Evolutionary conservation across 1,284 basidiomycete species (phyloP).

Genomic region (Marasmius sp.): DNA sequence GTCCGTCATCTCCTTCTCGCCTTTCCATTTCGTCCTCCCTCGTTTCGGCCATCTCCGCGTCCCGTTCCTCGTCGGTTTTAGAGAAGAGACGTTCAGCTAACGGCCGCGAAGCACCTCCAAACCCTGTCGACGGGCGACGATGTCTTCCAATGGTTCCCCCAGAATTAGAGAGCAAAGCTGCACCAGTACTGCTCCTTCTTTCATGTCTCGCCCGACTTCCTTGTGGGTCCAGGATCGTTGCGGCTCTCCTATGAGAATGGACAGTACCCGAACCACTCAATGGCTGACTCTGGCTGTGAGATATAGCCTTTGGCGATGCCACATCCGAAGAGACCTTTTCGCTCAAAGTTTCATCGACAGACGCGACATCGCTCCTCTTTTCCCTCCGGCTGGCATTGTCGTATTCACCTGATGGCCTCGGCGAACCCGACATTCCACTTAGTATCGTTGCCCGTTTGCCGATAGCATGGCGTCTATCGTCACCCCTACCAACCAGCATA

Average conservation of each 20-base stretch:
- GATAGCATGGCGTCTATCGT: constrained; percentile 35
- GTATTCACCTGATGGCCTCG: constrained; percentile 45
- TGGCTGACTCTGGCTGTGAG: constrained; percentile 57
- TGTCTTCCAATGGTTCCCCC: constrained; percentile 64
- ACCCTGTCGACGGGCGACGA: constrained; percentile 66
- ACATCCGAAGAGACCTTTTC: constrained; percentile 24
- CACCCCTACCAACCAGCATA: constrained; percentile 52
- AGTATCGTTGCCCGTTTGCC: constrained; percentile 53
- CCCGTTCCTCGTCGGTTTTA: constrained; percentile 47
- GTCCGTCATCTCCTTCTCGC: constrained; percentile 22
- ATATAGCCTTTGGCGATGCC: constrained; percentile 27
- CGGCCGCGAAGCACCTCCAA: constrained; percentile 40
- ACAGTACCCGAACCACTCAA: constrained; percentile 28
- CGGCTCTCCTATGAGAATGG: constrained; percentile 61
- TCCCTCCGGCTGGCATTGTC: constrained; percentile 22
- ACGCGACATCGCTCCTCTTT: constrained; percentile 15
- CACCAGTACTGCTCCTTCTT: constrained; percentile 74
- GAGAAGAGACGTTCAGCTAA: constrained; percentile 50
- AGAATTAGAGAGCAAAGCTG: constrained; percentile 46
- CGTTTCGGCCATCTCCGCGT: constrained; percentile 41
- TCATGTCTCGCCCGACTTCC: constrained; percentile 54
- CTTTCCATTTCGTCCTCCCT: constrained; percentile 29
- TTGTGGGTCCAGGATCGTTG: constrained; percentile 72
- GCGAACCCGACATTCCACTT: constrained; percentile 36
- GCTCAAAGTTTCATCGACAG: constrained; percentile 18